These are phyloP conservation scores for Phytopythium montanum DNA, from an alignment of 352 stramenopile species.

Conservation along the genomic window DNA sequence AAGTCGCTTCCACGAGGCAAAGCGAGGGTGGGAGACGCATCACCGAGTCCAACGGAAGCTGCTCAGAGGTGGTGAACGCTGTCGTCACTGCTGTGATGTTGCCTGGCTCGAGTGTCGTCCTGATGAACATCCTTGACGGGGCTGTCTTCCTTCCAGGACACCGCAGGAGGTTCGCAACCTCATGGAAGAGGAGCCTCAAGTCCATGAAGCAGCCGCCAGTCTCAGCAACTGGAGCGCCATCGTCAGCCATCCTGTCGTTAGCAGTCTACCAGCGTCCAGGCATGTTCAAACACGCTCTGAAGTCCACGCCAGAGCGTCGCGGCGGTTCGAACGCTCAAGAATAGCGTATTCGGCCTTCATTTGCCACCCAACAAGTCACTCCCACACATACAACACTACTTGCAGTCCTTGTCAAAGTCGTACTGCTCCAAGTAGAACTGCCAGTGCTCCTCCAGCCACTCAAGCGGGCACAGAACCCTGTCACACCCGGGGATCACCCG, in stretches of 20 bases:
- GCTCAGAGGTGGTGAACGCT: background rate
- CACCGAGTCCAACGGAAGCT: background rate
- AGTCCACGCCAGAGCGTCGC: background rate
- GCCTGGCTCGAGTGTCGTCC: slow-evolving; percentile 1
- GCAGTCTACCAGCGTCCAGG: background rate
- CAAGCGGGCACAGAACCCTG: slow-evolving; percentile 18
- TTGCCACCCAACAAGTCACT: too few relatives aligned
- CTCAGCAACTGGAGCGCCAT: background rate
- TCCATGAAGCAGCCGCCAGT: background rate
- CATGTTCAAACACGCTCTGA: background rate
- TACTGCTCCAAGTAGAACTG: slow-evolving; percentile 31
- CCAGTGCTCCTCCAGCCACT: slow-evolving; percentile 24
- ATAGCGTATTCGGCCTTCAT: background rate
- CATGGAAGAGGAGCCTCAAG: background rate
- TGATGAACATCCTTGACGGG: background rate
- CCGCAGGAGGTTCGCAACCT: background rate
- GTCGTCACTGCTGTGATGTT: background rate
- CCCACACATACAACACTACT: too few relatives aligned
- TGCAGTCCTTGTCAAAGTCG: slow-evolving; percentile 25
- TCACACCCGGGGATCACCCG: slow-evolving; percentile 21
- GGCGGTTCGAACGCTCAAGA: background rate
- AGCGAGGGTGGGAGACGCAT: background rate
- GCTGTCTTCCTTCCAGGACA: background rate
- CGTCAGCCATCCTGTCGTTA: background rate
- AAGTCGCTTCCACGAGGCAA: background rate